Base-by-base conservation (phyloP, 2,329 filamentous ascomycete species). In the Pseudopithomyces maydicus region DNA sequence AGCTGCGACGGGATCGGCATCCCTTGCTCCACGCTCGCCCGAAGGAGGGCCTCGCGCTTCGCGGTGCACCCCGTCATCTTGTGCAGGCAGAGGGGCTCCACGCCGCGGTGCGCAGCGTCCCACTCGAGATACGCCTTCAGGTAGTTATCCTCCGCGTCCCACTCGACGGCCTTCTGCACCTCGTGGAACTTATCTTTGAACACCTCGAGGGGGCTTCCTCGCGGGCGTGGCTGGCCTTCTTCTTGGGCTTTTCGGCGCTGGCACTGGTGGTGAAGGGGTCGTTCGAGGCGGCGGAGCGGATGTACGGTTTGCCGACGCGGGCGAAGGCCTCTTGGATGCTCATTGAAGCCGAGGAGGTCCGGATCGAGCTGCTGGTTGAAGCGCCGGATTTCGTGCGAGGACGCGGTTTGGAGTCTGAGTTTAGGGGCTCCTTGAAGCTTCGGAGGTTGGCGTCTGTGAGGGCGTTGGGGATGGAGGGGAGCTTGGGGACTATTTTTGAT, bases 61-160 rank as follows among this genome's bases (percentile, higher is more conserved):
- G 56, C 1, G 8, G 58, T 67, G 57, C 72, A 74, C 15, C 72
- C 71, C 10, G 65, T 72, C 6, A 62, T 66, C 42, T 59, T 58
- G 32, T 65, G 56, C 2, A 74, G 57, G 43, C 71, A 74, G 2
- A 67, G 66, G 2, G 61, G 57, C 1, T 46, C 54, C 1, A 41
- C 45, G 7, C 56, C 33, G 43, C 63, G 61, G 3, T 42, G 44
- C 6, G 11, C 47, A 35, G 55, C 32, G 22, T 48, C 53, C 62
- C 59, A 68, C 1, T 45, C 35, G 2, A 58, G 43, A 36, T 68
- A 57, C 0, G 54, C 12, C 8, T 58, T 29, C 0, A 72, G 54
- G 47, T 71, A 65, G 2, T 53, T 55, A 4, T 19, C 43, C 47
- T 74, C 72, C 17, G 64, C 55, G n/a, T 61, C 49, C 57, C 73